Conservation (phyloP, 2,329 filamentous ascomycete genomes). For the Aureobasidium sp. region DNA sequence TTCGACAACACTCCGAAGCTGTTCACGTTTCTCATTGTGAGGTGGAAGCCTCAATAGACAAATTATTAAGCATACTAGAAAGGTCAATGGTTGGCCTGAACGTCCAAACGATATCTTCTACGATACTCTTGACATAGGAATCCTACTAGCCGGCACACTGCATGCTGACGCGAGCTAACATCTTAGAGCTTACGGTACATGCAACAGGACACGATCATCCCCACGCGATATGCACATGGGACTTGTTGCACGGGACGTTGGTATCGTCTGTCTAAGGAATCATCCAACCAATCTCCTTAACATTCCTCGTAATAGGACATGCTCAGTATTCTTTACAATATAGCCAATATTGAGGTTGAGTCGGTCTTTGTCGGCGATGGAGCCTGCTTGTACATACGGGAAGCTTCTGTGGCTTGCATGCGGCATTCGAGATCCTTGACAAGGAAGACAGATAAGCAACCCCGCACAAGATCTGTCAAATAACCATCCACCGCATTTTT, state of each 20-base stretch:
- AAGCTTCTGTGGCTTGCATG: not conserved
- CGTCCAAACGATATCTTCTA: not conserved
- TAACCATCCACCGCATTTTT: not conserved
- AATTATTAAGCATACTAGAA: not conserved
- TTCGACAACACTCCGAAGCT: not conserved
- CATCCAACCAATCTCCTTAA: not conserved
- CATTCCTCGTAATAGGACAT: too few species aligned
- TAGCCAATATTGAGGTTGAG: not conserved
- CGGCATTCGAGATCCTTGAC: not conserved
- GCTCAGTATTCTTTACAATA: not conserved
- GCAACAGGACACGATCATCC: not conserved
- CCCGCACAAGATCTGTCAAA: not conserved
- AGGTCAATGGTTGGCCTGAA: not conserved
- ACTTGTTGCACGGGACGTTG: not conserved
- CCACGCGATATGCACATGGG: not conserved
- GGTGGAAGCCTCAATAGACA: not conserved
- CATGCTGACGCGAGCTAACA: slow-evolving; percentile 4
- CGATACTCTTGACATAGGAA: not conserved
- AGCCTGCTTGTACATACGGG: not conserved
- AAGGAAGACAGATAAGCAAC: not conserved
- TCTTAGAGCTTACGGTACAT: slow-evolving; percentile 5
- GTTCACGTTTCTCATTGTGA: not conserved
- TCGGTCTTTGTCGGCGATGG: too few species aligned
- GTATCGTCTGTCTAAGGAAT: not conserved
- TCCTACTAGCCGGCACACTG: not conserved